Evolutionary conservation across 176 grass and related monocot species (phyloP), one percentile per base, ranked within the genome.

Genomic region (Aegilops speltoides): DNA sequence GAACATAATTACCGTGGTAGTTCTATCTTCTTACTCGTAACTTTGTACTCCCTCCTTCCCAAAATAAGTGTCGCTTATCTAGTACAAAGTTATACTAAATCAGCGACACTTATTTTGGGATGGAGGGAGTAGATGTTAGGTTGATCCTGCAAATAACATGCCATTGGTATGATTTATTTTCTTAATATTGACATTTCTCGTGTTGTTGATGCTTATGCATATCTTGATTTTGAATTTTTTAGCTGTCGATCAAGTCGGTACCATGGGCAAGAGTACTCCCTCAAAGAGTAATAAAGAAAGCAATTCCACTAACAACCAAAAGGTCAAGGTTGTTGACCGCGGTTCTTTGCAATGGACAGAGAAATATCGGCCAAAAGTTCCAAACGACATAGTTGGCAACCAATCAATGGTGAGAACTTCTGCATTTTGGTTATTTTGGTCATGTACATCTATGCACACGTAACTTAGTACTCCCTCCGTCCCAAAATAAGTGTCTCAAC

Each of bases 321-420:
- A 91, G 48, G 23, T 14, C 63, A 93, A 93, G 46, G 80, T 68
- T 23, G 65, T 86, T 76, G 90, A 89, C 62, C 72, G 59, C 79
- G 92, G 92, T 90, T 94, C 92, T 45, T 73, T 93, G 90, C 92
- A 92, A 90, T 99, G 94, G 97, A 94, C 94, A 68, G 94, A 94
- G 80, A 99, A 99, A 84, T 99, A 99, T 87, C 74, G 87, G 25
- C 97, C 97, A n/a, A 99, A 99, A 54, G 52, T 94, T 89, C 90
- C 94, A 87, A 94, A 89, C 87, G 97, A 99, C 45, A 97, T 99
- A 86, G 93, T 99, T 86, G 97, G 90, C 62, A 99, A 99, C 76
- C 94, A 97, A 87, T 93, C 92, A 83, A 92, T 94, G 90, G 97
- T 97, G 79, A 78, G 94, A 79, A 50, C 46, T 68, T 79, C 37